Percentiles rank a stretch among this genome's conserved stretches.
These are phyloP conservation scores for Periconia digitata DNA, from an alignment of 2,329 filamentous ascomycete genomes.

Conservation along the genomic window DNA sequence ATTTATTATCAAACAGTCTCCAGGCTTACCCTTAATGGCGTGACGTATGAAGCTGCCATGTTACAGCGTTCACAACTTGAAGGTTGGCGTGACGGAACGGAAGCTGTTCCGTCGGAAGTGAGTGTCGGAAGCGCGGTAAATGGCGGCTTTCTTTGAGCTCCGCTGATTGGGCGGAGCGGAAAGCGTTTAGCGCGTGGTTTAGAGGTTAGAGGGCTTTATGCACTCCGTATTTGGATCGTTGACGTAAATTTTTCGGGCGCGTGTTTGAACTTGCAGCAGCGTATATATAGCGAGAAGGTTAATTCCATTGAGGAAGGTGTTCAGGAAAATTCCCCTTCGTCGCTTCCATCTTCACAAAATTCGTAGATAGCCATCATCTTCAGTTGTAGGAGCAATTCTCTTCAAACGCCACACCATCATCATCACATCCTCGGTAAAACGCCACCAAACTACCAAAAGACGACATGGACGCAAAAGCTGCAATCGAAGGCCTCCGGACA, in stretches of 20 bases:
- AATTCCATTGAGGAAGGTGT: background rate
- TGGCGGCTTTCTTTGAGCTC: background rate
- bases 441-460: background rate
- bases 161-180: no score
- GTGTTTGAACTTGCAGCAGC: background rate
- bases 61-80: background rate
- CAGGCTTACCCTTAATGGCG: background rate
- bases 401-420: background rate
- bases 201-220: no score
- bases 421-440: background rate
- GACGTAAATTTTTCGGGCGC: background rate
- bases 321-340: background rate
- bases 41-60: background rate
- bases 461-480: constrained; percentile 24
- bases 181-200: no score
- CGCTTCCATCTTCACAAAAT: background rate
- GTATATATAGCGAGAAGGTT: background rate
- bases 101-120: background rate
- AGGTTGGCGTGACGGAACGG: background rate
- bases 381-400: no score
- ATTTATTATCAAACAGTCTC: background rate
- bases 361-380: background rate
- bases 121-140: background rate
- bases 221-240: no score
- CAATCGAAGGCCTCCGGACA: constrained; percentile 29